A percentile compares a stretch with the other conserved stretches of the same genome.
Evolutionary conservation across 257 asterid species (phyloP).

Genomic region (Nicotiana undulata): DNA sequence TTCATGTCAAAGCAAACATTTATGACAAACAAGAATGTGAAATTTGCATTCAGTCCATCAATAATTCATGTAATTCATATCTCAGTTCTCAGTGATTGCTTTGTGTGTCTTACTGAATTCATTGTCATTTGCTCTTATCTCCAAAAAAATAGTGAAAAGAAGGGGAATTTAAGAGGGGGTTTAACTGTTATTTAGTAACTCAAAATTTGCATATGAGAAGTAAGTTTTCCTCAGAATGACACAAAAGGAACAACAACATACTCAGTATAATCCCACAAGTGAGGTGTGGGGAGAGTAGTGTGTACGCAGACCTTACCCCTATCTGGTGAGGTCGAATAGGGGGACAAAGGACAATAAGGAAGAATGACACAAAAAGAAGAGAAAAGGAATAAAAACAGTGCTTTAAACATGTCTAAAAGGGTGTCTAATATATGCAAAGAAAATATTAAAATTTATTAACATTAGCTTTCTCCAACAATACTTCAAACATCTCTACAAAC

Average conservation of each 20-base stretch:
- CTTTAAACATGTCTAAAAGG: background rate
- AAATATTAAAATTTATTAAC: background rate
- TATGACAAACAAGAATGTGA: slow-evolving; percentile 38
- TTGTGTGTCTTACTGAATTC: background rate
- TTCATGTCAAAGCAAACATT: slow-evolving; percentile 31
- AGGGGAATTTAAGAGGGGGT: background rate
- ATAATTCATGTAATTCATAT: slow-evolving; percentile 22
- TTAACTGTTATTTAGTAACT: background rate
- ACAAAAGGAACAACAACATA: too few species aligned
- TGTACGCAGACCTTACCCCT: too few species aligned
- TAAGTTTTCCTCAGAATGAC: background rate
- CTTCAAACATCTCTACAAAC: background rate
- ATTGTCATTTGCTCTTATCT: background rate
- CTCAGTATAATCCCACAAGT: too few species aligned
- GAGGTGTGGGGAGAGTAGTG: too few species aligned
- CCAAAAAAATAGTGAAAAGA: background rate
- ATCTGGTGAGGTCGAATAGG: too few species aligned
- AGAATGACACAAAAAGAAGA: too few species aligned
- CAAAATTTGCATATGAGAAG: background rate
- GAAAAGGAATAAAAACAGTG: background rate
- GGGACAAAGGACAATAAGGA: too few species aligned
- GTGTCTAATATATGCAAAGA: background rate
- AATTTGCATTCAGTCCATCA: slow-evolving; percentile 31
- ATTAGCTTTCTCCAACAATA: slow-evolving; percentile 4
- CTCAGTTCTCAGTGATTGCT: background rate